Evolutionary conservation across 2,329 filamentous ascomycete genomes (phyloP).

Genomic region (Chaetomium sp.): DNA sequence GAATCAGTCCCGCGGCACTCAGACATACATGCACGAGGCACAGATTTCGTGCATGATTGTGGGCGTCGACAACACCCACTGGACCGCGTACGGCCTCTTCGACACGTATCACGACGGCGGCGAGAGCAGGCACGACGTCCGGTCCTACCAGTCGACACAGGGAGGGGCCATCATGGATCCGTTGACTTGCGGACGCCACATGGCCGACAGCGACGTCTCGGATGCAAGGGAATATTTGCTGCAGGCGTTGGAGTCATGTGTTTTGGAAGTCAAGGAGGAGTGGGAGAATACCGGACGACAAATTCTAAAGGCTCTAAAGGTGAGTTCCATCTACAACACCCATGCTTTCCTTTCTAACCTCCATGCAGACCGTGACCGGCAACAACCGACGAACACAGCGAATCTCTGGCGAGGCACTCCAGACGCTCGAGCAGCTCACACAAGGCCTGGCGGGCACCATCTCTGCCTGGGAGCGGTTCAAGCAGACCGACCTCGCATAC

Average conservation of each 20-base stretch:
- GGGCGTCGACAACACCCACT: constrained; percentile 25
- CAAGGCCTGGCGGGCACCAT: constrained; percentile 14
- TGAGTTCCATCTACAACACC: background rate
- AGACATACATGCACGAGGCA: constrained; percentile 24
- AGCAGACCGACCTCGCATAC: constrained; percentile 21
- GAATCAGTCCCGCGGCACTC: background rate
- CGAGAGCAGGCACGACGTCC: constrained; percentile 23
- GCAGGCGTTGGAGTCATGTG: constrained; percentile 14
- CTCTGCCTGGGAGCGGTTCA: constrained; percentile 25
- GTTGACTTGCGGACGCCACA: constrained; percentile 18
- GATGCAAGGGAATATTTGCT: constrained; percentile 27
- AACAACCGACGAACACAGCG: background rate
- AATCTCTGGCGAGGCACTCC: background rate
- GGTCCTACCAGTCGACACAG: constrained; percentile 13
- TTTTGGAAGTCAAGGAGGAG: constrained; percentile 20
- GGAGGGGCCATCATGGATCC: constrained; percentile 17
- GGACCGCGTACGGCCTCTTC: constrained; percentile 29
- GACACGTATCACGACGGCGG: constrained; percentile 30
- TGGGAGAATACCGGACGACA: constrained; percentile 23
- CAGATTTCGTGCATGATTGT: constrained; percentile 28
- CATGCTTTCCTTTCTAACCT: background rate
- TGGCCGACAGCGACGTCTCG: constrained; percentile 8
- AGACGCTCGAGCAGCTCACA: constrained; percentile 22
- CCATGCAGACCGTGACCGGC: background rate
- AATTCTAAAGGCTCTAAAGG: constrained; percentile 8